Conservation (phyloP, 129 eudicot genomes). For the Oenanthe sinensis region DNA sequence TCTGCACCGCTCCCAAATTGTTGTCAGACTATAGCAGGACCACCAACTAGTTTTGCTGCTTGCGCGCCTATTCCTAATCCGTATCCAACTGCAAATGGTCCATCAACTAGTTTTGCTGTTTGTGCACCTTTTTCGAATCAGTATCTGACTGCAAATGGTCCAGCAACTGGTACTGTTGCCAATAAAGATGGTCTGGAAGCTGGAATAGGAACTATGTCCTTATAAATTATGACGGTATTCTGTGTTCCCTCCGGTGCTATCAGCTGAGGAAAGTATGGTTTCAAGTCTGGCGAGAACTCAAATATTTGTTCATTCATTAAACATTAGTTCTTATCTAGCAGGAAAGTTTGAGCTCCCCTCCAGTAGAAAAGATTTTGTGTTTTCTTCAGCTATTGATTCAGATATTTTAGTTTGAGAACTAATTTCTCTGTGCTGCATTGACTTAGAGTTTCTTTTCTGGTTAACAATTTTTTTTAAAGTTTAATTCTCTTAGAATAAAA, state of each 20-base stretch:
- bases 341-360: neutral
- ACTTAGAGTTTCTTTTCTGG: neutral
- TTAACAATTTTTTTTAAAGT: too few species aligned
- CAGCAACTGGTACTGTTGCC: neutral
- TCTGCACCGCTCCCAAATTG: neutral
- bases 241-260: neutral
- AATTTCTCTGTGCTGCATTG: neutral
- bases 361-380: neutral
- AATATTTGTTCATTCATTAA: neutral
- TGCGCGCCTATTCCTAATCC: neutral
- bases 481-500: neutral
- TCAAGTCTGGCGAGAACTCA: neutral
- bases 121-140: neutral
- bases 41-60: constrained; percentile 3
- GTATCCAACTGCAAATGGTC: neutral
- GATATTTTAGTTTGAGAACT: neutral
- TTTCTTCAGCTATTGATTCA: neutral
- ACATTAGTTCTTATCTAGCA: neutral
- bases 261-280: neutral
- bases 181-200: constrained; percentile 14
- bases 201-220: constrained; percentile 14
- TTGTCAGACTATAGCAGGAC: neutral
- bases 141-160: neutral
- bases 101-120: constrained; percentile 3
- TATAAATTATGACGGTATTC: neutral